These are phyloP conservation scores for Apiospora rasikravindrae DNA, from an alignment of 2,329 filamentous ascomycete genomes.

Conservation along the genomic window DNA sequence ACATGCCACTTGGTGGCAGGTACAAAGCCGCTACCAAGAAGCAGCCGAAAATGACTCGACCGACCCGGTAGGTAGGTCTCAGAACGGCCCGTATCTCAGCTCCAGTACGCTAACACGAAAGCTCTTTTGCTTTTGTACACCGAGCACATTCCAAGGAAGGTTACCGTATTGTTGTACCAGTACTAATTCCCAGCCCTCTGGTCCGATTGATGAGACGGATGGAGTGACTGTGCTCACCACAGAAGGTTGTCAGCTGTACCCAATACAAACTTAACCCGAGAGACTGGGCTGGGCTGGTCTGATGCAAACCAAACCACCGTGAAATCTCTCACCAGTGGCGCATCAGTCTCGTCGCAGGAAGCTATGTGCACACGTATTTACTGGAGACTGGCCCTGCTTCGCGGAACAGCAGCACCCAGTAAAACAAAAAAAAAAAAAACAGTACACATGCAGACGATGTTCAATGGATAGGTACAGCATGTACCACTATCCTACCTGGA, in stretches of 20 bases:
- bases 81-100: conserved; percentile 13
- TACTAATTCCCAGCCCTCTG: background rate
- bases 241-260: background rate
- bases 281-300: background rate
- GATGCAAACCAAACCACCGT: background rate
- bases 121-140: background rate
- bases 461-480: background rate
- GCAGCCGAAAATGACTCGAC: conserved; percentile 6
- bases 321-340: background rate
- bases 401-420: background rate
- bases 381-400: background rate
- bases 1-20: background rate
- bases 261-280: background rate
- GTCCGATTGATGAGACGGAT: background rate
- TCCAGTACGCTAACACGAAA: background rate
- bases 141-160: background rate
- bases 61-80: conserved; percentile 7
- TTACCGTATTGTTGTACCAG: background rate
- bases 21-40: background rate
- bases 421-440: background rate
- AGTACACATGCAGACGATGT: background rate
- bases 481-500: background rate
- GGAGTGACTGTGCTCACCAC: background rate
- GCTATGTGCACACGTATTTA: background rate
- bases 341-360: conserved; percentile 3